phyloP scores from a whole-genome alignment of 1,284 basidiomycete species.

The Apiotrichum domesticum region DNA sequence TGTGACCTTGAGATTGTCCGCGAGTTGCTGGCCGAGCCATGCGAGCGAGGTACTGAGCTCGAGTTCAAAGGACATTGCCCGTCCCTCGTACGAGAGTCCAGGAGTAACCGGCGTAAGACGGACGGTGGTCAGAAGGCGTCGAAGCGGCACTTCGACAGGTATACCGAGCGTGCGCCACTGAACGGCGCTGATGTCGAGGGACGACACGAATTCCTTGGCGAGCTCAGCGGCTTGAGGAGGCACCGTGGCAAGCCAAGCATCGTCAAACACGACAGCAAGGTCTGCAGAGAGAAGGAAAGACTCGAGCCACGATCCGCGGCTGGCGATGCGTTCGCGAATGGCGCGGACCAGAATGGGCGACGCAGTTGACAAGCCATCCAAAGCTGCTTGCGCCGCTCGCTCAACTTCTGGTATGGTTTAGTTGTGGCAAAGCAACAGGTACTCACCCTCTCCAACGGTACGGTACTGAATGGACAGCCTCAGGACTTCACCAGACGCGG shows the following conservation, averaged over 20 bases:
- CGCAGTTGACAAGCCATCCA: constrained; percentile 1
- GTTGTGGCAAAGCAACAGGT: neutral
- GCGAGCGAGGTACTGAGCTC: constrained; percentile 23
- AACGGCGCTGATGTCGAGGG: neutral
- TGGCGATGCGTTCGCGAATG: constrained; percentile 6
- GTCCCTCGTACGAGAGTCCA: constrained; percentile 34
- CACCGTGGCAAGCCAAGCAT: neutral
- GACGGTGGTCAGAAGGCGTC: constrained; percentile 29
- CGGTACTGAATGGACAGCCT: constrained; percentile 36
- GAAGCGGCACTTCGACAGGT: constrained; percentile 44
- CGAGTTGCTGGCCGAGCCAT: constrained; percentile 25
- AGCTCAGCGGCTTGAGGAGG: neutral
- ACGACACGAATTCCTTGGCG: neutral
- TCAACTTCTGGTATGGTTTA: constrained; percentile 8
- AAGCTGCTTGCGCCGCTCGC: constrained; percentile 6
- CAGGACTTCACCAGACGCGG: constrained; percentile 17
- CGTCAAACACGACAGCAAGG: constrained; percentile 5
- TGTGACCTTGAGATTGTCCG: constrained; percentile 16
- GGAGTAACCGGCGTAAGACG: constrained; percentile 17
- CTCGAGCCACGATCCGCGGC: constrained; percentile 18
- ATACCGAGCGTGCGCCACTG: constrained; percentile 40
- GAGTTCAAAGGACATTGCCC: constrained; percentile 30
- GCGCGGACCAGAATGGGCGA: neutral
- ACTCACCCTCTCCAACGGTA: constrained; percentile 35
- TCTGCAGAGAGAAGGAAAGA: constrained; percentile 13